Evolutionary conservation across 2,329 filamentous ascomycete species (phyloP), one percentile per base, ranked within the genome.

Genomic region (Beauveria bassiana): DNA sequence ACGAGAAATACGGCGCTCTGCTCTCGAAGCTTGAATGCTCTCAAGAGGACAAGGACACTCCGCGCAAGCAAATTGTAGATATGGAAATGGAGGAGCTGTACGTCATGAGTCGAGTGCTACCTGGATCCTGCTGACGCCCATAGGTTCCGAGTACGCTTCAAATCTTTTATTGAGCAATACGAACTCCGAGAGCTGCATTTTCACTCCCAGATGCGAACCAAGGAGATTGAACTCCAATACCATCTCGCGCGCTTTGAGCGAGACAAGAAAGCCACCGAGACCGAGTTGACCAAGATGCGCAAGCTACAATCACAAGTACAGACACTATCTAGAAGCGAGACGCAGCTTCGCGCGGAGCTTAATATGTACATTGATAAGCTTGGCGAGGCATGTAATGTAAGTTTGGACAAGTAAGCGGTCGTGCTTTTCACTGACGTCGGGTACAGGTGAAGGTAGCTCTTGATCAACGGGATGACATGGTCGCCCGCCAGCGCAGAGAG

Each of bases 341-440:
- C 90, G 18, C 93, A 98, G 75, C 82, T 99, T 61, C 82, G 95
- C 63, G 96, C 91, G 69, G 95, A 99, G 75, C 86, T 99, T 69
- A 98, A 97, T 73, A 93, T 97, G 68, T 99, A 99, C 70, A 93
- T 97, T 28, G 95, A 99, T 73, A 99, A 98, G 78, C 98, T 98
- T 78, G 98, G 98, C 80, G 95, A 99, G 90, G 93, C 96, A 85
- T 75, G 59, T 38, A 49, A 55, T 50, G 59, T 55, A 54, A 45
- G 34, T 31, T 18, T 3, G 12, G 4, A 31, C 1, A 31, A 10
- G 20, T 24, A 2, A 18, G 2, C 0, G 3, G 10, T 6, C 20
- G 26, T 7, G 31, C 10, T 34, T 10, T 7, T 3, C n/a, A 18
- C 59, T 61, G 31, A 61, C 51, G 7, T 8, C 3, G 83, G 26